These are phyloP conservation scores for Calonectria pauciramosa DNA, from an alignment of 2,329 filamentous ascomycete species.

Conservation along the genomic window DNA sequence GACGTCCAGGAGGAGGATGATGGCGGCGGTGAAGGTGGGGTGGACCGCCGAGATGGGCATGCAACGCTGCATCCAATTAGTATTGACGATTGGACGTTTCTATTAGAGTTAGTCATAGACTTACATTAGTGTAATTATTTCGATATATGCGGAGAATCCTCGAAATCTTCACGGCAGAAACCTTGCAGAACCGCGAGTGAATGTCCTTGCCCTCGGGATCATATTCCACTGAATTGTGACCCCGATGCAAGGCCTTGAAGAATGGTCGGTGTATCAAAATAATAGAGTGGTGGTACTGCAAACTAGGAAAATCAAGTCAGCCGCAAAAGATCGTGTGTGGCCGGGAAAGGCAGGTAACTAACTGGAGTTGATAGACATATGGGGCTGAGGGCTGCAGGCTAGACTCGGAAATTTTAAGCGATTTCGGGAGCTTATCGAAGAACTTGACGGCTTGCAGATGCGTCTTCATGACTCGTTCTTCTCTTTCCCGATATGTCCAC, in stretches of 20 bases:
- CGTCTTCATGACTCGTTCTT: conserved; percentile 18
- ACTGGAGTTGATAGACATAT: conserved; percentile 25
- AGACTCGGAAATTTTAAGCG: conserved; percentile 22
- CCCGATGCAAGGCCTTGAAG: conserved; percentile 9
- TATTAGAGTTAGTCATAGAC: background rate
- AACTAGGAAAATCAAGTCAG: background rate
- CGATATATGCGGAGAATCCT: conserved; percentile 35
- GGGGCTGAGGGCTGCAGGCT: conserved; percentile 16
- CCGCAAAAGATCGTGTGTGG: background rate
- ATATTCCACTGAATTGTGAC: conserved; percentile 17
- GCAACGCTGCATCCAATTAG: conserved; percentile 1
- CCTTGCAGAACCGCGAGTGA: conserved; percentile 30
- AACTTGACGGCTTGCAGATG: conserved; percentile 12
- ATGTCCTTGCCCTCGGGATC: conserved; percentile 33
- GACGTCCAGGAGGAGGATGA: conserved; percentile 34
- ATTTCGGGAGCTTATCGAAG: conserved; percentile 16
- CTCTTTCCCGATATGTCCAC: conserved; percentile 13
- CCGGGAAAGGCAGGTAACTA: background rate
- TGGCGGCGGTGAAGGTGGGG: conserved; percentile 34
- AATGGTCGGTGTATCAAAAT: conserved; percentile 18
- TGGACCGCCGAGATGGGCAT: conserved; percentile 35
- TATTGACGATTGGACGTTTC: background rate
- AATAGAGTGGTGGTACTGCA: conserved; percentile 18
- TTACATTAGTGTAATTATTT: conserved; percentile 30
- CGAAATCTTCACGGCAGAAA: conserved; percentile 27